Base-by-base conservation (phyloP, 129 eudicot species). In the sunflower (Helianthus annuus) region DNA sequence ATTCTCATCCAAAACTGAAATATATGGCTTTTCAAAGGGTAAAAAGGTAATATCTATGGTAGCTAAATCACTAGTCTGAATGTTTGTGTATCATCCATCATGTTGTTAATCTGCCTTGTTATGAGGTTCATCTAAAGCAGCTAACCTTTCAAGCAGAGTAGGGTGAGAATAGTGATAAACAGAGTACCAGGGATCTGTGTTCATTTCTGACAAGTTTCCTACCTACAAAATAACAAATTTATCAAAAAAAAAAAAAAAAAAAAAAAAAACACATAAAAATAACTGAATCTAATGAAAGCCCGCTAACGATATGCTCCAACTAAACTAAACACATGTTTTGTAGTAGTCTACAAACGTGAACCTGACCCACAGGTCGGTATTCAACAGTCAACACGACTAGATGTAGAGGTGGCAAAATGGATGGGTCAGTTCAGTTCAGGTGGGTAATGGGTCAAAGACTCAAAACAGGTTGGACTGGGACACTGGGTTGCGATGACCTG, bases 111-210 rank as follows among this genome's bases (percentile, higher is more conserved):
- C 94, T 7, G 74, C 68, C 85, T 92, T 92, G 72, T 92, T 92
- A 27, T 79, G 89, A 3, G 81, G 72, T 71, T 81, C 85, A 70
- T 89, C 98, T 9, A 92, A 73, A 5, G 98, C 96, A n/a, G 92
- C 84, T 84, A 92, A 76, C 78, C 98, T 92, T 80, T 92, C 98
- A 64, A 89, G 96, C 24, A 92, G 82, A 15, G 95, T 95, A 36
- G 98, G 98, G 77, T 89, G 96, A 39, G 98, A 92, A 68, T 87
- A 92, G 74, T 92, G 96, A 62, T 92, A 92, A 8, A 96, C 90
- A 2, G 98, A 92, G 76, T 89, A 92, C 98, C 95, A 92, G 48
- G 95, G 96, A 80, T 92, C 96, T 2, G 98, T 87, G 74, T 92
- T 92, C 96, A 92, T 87, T 27, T 88, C 87, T 7, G 96, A 89